phyloP scores from a whole-genome alignment of 192 early-diverging fungal genomes.

The Coemansia sp. region DNA sequence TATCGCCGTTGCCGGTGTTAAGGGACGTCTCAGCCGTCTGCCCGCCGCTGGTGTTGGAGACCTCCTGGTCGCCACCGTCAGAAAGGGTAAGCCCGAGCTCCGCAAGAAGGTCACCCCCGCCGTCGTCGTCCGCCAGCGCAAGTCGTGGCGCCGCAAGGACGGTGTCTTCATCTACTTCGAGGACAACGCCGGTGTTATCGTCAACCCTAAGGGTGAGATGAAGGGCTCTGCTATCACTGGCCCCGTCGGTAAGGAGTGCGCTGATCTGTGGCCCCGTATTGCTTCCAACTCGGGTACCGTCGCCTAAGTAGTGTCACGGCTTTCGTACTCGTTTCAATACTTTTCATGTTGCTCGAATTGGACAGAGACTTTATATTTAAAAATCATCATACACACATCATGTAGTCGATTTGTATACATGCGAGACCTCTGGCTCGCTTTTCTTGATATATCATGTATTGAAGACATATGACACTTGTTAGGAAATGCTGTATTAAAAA shows the following conservation, averaged over 20 bases:
- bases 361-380: slow-evolving; percentile 8
- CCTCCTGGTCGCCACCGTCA: slow-evolving; percentile 99
- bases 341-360: slow-evolving; percentile 23
- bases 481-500: background rate
- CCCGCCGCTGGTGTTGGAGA: slow-evolving; percentile 98
- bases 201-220: slow-evolving; percentile 99
- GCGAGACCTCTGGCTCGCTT: background rate
- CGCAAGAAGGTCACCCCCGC: slow-evolving; percentile 99
- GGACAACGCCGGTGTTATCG: slow-evolving; percentile 99
- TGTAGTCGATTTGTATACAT: background rate
- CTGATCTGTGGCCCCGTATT: slow-evolving; percentile 99
- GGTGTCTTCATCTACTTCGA: slow-evolving; percentile 99
- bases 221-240: slow-evolving; percentile 99
- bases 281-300: slow-evolving; percentile 86
- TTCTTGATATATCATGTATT: background rate
- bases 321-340: slow-evolving; percentile 10
- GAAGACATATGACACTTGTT: too few relatives aligned
- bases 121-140: slow-evolving; percentile 98
- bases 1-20: slow-evolving; percentile 94
- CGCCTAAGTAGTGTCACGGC: slow-evolving; percentile 48
- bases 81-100: slow-evolving; percentile 99
- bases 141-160: slow-evolving; percentile 98
- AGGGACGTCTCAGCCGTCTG: slow-evolving; percentile 94
- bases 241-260: slow-evolving; percentile 99
- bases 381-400: too few relatives aligned